These are phyloP conservation scores for Paraphaeosphaeria sporulosa DNA, from an alignment of 2,329 filamentous ascomycete species.

Conservation along the genomic window DNA sequence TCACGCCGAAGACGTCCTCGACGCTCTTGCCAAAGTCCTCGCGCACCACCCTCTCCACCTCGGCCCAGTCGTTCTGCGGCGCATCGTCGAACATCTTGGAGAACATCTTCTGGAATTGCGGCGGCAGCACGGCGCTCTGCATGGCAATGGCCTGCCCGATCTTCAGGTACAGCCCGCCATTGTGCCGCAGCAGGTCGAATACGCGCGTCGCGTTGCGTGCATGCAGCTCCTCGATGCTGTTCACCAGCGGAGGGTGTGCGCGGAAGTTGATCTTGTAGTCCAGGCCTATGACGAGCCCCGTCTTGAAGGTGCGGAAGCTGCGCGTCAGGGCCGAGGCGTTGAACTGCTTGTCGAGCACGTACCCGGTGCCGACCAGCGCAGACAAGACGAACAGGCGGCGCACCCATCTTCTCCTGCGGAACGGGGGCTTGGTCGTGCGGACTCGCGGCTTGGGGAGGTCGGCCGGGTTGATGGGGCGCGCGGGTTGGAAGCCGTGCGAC, in stretches of 20 bases:
- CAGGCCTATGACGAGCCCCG: slow-evolving; percentile 79
- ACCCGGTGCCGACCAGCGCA: slow-evolving; percentile 66
- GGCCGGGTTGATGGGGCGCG: slow-evolving; percentile 74
- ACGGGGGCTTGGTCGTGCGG: slow-evolving; percentile 73
- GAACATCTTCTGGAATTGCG: slow-evolving; percentile 97
- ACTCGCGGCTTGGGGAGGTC: slow-evolving; percentile 67
- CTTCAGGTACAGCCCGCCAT: slow-evolving; percentile 95
- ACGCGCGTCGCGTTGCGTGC: slow-evolving; percentile 82
- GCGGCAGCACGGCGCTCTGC: slow-evolving; percentile 92
- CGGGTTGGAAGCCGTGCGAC: slow-evolving; percentile 51
- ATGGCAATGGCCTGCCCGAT: slow-evolving; percentile 98
- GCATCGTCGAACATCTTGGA: slow-evolving; percentile 97
- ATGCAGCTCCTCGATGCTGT: slow-evolving; percentile 80
- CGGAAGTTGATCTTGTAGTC: slow-evolving; percentile 99
- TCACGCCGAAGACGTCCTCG: slow-evolving; percentile 92
- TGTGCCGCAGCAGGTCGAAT: slow-evolving; percentile 80
- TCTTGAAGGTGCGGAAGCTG: slow-evolving; percentile 80
- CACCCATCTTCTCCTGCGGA: slow-evolving; percentile 75
- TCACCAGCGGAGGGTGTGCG: slow-evolving; percentile 75
- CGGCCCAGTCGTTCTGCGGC: slow-evolving; percentile 87
- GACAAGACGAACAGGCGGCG: slow-evolving; percentile 73
- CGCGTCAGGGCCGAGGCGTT: slow-evolving; percentile 83
- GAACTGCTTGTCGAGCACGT: slow-evolving; percentile 73
- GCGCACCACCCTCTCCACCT: slow-evolving; percentile 82
- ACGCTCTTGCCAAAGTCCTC: slow-evolving; percentile 85